phyloP scores from a whole-genome alignment of 768 basidiomycete genomes.

The Boletus speciosus region DNA sequence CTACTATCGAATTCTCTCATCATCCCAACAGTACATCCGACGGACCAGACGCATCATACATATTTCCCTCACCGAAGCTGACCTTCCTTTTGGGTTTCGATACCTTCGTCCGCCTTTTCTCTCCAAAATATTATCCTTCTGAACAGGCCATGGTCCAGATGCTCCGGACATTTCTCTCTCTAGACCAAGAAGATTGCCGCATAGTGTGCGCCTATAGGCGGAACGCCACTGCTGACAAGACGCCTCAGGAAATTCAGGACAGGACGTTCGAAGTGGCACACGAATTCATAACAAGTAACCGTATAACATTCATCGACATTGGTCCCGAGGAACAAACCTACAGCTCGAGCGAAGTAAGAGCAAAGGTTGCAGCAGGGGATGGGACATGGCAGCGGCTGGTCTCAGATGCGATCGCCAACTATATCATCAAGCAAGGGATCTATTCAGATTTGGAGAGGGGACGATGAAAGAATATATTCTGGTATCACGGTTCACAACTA shows the following conservation, averaged over 20 bases:
- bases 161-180: constrained; percentile 57
- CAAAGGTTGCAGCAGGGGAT: constrained; percentile 18
- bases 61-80: constrained; percentile 38
- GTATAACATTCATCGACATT: constrained; percentile 62
- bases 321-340: constrained; percentile 50
- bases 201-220: constrained; percentile 65
- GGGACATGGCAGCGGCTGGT: constrained; percentile 48
- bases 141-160: constrained; percentile 51
- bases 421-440: constrained; percentile 46
- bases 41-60: constrained; percentile 1
- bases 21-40: constrained; percentile 5
- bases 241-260: constrained; percentile 30
- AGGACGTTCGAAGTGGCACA: constrained; percentile 34
- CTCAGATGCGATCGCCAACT: constrained; percentile 43
- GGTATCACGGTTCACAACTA: constrained; percentile 2
- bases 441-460: constrained; percentile 30
- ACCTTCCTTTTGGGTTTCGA: constrained; percentile 80
- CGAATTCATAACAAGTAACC: constrained; percentile 49
- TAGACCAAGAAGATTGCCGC: constrained; percentile 52
- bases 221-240: constrained; percentile 9
- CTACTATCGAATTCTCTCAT: constrained; percentile 2
- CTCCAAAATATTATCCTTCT: constrained; percentile 67
- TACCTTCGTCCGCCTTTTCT: constrained; percentile 78
- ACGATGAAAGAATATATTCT: constrained; percentile 13
- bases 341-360: constrained; percentile 70